A percentile compares a stretch with the other conserved stretches of the same genome.
phyloP scores from a whole-genome alignment of 2,329 filamentous ascomycete species.

The Phaeosphaeriaceae sp. region DNA sequence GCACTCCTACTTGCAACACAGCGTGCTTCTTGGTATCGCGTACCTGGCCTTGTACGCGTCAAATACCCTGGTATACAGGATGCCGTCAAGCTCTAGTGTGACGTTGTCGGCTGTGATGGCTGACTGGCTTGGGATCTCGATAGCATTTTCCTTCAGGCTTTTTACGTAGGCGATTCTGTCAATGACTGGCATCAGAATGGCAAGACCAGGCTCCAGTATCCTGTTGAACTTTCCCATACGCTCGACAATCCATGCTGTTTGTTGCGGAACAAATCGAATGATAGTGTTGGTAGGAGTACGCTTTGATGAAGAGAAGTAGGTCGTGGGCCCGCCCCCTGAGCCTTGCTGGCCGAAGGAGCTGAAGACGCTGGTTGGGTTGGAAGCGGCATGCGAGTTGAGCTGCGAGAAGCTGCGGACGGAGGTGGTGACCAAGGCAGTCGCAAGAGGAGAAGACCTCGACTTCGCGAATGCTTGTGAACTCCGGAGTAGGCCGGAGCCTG shows the following conservation, averaged over 20 bases:
- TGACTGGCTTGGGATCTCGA: conserved; percentile 97
- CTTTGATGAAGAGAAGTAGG: conserved; percentile 76
- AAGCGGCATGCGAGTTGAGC: conserved; percentile 34
- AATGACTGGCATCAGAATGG: conserved; percentile 85
- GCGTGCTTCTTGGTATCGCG: conserved; percentile 22
- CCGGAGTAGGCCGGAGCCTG: conserved; percentile 35
- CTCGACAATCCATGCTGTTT: conserved; percentile 99
- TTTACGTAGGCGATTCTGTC: conserved; percentile 98
- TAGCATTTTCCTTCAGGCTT: conserved; percentile 92
- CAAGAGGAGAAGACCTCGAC: conserved; percentile 26
- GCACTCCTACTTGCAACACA: not conserved
- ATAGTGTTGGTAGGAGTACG: conserved; percentile 89
- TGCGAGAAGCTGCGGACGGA: conserved; percentile 40
- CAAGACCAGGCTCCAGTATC: conserved; percentile 90
- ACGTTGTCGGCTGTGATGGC: conserved; percentile 99
- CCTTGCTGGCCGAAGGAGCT: conserved; percentile 33
- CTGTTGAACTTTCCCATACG: conserved; percentile 98
- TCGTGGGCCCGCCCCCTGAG: conserved; percentile 59
- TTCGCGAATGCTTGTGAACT: conserved; percentile 24
- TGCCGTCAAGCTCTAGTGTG: conserved; percentile 92
- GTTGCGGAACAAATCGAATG: conserved; percentile 96
- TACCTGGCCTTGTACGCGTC: conserved; percentile 98
- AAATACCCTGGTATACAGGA: conserved; percentile 94
- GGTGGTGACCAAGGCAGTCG: conserved; percentile 23
- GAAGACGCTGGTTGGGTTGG: conserved; percentile 39